Base-by-base conservation (phyloP, 2,329 filamentous ascomycete genomes). In the Curvularia eragrostidis region DNA sequence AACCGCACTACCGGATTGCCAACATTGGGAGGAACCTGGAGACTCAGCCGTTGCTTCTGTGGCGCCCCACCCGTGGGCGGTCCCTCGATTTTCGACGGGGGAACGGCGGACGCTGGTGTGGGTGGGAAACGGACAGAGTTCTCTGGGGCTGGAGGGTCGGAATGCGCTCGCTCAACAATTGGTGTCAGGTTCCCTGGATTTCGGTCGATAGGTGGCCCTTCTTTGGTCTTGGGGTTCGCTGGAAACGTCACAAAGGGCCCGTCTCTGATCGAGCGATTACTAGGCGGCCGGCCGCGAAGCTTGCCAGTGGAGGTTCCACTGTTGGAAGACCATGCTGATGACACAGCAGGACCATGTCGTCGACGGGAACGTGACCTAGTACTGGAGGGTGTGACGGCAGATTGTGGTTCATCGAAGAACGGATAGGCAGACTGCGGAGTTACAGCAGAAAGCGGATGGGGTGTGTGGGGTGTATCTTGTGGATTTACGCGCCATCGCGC, bases 331-430 rank as follows among this genome's bases (percentile, higher is more conserved):
- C 93, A 97, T 0, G 93, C 93, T 9, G 93, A 97, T 0, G 93
- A 97, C 0, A 97, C 91, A 6, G 91, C 92, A 0, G 92, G 90
- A 0, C 93, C 93, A 73, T 96, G 90, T 3, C 91, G 85, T 54
- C 89, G 82, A 53, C 84, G 76, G 5, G 81, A 76, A 57, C 84
- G 76, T 61, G 83, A 88, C 34, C 76, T 75, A 12, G 77, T 70
- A 46, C 74, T 74, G 51, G 84, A 86, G 1, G 89, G 87, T 3
- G 89, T 90, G n/a, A 91, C 81, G 3, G 91, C 90, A 0, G 91
- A 93, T 48, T 84, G 87, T 9, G 91, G 89, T 62, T 91, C 89
- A 46, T 83, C 79, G 54, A 81, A 80, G 48, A 80, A 80, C 6
- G 80, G 77, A 51, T 79, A 79, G 4, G 79, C 78, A 13, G 78